phyloP scores from a whole-genome alignment of 345 rosid genomes.

The Draba incana region DNA sequence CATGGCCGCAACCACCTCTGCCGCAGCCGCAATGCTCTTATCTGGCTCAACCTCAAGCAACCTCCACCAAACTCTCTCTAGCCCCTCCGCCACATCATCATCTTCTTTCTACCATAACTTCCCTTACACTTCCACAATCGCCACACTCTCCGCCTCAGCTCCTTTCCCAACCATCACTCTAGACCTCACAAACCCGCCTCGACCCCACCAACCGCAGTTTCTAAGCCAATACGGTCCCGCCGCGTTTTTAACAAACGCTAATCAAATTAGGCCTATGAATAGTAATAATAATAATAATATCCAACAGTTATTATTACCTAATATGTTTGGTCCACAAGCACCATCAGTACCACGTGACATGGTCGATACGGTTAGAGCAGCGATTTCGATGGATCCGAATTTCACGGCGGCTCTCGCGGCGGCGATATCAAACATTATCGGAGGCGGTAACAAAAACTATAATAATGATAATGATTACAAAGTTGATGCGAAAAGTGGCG shows the following conservation, averaged over 20 bases:
- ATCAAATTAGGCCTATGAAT: slow-evolving; percentile 29
- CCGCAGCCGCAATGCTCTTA: slow-evolving; percentile 85
- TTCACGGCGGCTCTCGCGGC: slow-evolving; percentile 81
- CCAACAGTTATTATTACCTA: slow-evolving; percentile 33
- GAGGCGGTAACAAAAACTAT: slow-evolving; percentile 38
- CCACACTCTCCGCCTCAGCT: slow-evolving; percentile 76
- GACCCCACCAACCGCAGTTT: slow-evolving; percentile 41
- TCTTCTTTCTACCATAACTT: slow-evolving; percentile 49
- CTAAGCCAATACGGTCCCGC: slow-evolving; percentile 35
- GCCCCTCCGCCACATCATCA: slow-evolving; percentile 36
- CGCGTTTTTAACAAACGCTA: slow-evolving; percentile 38
- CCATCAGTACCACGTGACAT: slow-evolving; percentile 47
- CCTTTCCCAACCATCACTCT: slow-evolving; percentile 93
- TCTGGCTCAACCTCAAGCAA: slow-evolving; percentile 71
- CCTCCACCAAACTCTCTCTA: slow-evolving; percentile 54
- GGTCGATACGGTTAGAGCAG: slow-evolving; percentile 71
- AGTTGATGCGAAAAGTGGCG: slow-evolving; percentile 40
- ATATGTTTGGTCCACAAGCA: slow-evolving; percentile 37
- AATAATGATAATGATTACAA: slow-evolving; percentile 29
- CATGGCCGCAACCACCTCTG: slow-evolving; percentile 87
- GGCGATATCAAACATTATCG: slow-evolving; percentile 71
- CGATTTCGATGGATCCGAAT: slow-evolving; percentile 82
- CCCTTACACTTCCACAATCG: slow-evolving; percentile 75
- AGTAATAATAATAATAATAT: slow-evolving; percentile 10
- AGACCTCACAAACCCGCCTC: slow-evolving; percentile 69